Conservation (phyloP, 2,329 filamentous ascomycete species). For the Lachnellula cervina region DNA sequence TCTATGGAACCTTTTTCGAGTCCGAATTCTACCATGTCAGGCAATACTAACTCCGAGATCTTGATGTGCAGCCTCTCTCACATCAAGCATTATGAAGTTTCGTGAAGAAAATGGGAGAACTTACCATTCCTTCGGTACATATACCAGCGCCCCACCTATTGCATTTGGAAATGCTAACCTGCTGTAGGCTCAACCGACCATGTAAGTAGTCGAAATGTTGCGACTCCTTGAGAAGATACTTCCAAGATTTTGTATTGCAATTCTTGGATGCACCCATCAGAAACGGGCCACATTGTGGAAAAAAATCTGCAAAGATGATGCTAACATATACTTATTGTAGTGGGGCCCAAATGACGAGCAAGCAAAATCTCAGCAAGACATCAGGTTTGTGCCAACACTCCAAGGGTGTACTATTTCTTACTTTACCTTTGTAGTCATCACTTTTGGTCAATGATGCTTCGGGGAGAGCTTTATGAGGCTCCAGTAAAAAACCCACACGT, state of each 20-base stretch:
- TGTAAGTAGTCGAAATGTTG: neutral
- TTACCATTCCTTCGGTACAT: constrained; percentile 18
- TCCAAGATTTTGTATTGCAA: neutral
- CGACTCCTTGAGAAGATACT: no score
- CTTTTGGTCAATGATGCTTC: constrained; percentile 35
- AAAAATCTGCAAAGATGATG: neutral
- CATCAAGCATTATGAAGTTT: constrained; percentile 21
- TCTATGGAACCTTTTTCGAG: no score
- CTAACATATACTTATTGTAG: neutral
- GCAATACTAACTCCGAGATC: no score
- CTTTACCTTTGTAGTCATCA: constrained; percentile 27
- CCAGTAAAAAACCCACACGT: constrained; percentile 36
- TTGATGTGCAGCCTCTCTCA: constrained; percentile 12
- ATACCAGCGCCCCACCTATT: no score
- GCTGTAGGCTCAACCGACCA: constrained; percentile 14
- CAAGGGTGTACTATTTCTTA: neutral
- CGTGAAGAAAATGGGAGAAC: constrained; percentile 26
- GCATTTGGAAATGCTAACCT: neutral
- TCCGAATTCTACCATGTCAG: no score
- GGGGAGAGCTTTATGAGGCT: constrained; percentile 36
- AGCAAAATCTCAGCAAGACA: constrained; percentile 17
- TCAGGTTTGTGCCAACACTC: constrained; percentile 5
- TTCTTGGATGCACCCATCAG: neutral
- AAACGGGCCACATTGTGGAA: neutral
- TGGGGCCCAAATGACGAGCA: constrained; percentile 20